phyloP scores from a whole-genome alignment of 2,329 filamentous ascomycete species.

The Ophiobolus disseminans region DNA sequence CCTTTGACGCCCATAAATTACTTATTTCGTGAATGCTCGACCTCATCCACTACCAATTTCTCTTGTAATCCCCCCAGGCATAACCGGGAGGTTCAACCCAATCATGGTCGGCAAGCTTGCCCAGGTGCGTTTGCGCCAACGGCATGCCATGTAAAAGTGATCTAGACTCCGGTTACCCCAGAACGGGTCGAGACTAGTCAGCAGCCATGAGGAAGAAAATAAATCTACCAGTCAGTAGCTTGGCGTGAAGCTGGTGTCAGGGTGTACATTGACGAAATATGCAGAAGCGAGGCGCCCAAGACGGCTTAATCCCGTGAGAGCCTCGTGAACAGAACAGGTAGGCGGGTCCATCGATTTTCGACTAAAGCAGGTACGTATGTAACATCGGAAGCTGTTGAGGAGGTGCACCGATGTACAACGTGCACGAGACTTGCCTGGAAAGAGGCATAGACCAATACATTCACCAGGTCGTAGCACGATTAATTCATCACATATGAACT shows the following conservation, averaged over 20 bases:
- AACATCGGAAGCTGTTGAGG: slow-evolving; percentile 46
- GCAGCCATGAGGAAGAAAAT: slow-evolving; percentile 78
- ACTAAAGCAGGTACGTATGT: slow-evolving; percentile 38
- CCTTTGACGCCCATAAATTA: no score
- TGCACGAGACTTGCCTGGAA: slow-evolving; percentile 77
- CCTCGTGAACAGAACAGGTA: slow-evolving; percentile 84
- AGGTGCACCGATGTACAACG: slow-evolving; percentile 69
- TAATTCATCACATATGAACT: slow-evolving; percentile 83
- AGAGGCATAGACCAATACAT: slow-evolving; percentile 83
- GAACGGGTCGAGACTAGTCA: slow-evolving; percentile 72
- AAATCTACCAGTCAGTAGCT: slow-evolving; percentile 81
- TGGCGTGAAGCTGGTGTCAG: slow-evolving; percentile 83
- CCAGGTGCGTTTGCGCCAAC: slow-evolving; percentile 80
- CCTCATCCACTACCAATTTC: slow-evolving; percentile 5
- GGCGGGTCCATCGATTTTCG: slow-evolving; percentile 66
- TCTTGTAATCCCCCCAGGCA: not conserved
- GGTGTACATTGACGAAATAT: slow-evolving; percentile 70
- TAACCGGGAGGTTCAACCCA: not conserved
- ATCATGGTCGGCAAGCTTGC: slow-evolving; percentile 67
- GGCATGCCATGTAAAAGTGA: slow-evolving; percentile 77
- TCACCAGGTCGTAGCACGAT: slow-evolving; percentile 83
- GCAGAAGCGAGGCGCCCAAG: slow-evolving; percentile 75
- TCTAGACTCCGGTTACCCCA: slow-evolving; percentile 76
- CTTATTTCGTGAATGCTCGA: no score
- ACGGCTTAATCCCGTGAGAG: slow-evolving; percentile 85